phyloP scores from a whole-genome alignment of 1,139 yeast species.

The Suhomyces yuchorum region DNA sequence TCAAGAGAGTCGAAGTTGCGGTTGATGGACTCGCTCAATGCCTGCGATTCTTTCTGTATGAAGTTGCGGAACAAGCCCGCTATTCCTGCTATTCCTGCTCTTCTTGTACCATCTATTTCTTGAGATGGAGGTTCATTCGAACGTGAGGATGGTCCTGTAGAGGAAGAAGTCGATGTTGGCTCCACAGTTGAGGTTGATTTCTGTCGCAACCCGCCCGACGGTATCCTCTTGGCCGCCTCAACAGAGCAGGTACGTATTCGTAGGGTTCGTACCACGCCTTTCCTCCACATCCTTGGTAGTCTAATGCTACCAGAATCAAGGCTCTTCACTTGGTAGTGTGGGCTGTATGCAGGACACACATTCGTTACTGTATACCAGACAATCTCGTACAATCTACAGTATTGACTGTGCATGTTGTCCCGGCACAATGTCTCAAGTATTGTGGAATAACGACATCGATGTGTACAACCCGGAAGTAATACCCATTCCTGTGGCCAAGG shows the following conservation, averaged over 20 bases:
- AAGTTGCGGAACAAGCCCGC: slow-evolving; percentile 11
- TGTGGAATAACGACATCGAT: slow-evolving; percentile 53
- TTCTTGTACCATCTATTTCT: background rate
- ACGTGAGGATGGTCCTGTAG: background rate
- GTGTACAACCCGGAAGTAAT: slow-evolving; percentile 47
- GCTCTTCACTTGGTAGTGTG: background rate
- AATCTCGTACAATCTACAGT: background rate
- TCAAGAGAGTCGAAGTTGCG: slow-evolving; percentile 7
- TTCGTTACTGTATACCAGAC: background rate
- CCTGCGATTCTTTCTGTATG: slow-evolving; percentile 16
- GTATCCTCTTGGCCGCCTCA: background rate
- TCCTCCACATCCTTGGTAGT: slow-evolving; percentile 4
- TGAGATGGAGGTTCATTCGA: background rate
- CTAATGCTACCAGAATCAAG: background rate
- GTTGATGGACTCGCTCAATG: slow-evolving; percentile 10
- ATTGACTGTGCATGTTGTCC: background rate
- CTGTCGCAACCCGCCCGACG: background rate
- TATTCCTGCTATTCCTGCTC: slow-evolving; percentile 1
- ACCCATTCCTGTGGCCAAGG: slow-evolving; percentile 41
- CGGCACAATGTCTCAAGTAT: slow-evolving; percentile 43
- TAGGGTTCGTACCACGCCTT: background rate
- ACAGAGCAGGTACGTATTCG: slow-evolving; percentile 4
- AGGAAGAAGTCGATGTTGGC: background rate
- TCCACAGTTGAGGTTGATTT: background rate
- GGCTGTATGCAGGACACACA: background rate